These are phyloP conservation scores for Zarea fungicola DNA, from an alignment of 2,329 filamentous ascomycete genomes.

Conservation along the genomic window DNA sequence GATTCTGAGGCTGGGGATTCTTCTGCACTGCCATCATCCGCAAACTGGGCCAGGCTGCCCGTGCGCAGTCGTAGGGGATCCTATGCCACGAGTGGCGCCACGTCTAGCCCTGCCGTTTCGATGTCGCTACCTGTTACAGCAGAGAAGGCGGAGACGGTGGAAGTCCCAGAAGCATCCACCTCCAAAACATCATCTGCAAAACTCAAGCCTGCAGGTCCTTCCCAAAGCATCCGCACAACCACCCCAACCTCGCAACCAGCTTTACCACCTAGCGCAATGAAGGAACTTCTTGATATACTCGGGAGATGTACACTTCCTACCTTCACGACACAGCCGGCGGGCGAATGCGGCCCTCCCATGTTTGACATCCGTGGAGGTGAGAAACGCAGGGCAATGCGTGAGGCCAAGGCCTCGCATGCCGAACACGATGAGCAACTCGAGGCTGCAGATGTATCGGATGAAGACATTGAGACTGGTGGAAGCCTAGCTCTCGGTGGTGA, in stretches of 20 bases:
- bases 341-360: slow-evolving; percentile 55
- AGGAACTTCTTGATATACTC: slow-evolving; percentile 33
- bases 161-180: slow-evolving; percentile 2
- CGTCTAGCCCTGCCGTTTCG: slow-evolving; percentile 75
- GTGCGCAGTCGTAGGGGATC: slow-evolving; percentile 67
- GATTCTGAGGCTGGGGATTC: slow-evolving; percentile 68
- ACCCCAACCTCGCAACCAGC: not conserved
- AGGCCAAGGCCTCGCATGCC: slow-evolving; percentile 58
- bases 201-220: slow-evolving; percentile 9
- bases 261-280: slow-evolving; percentile 21
- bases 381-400: slow-evolving; percentile 71
- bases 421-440: slow-evolving; percentile 46
- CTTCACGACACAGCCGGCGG: slow-evolving; percentile 14
- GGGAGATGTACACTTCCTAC: slow-evolving; percentile 29
- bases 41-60: slow-evolving; percentile 80
- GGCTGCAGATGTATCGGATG: slow-evolving; percentile 53
- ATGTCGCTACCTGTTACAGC: slow-evolving; percentile 49
- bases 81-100: slow-evolving; percentile 72
- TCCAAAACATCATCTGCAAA: slow-evolving; percentile 5
- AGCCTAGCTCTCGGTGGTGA: slow-evolving; percentile 90
- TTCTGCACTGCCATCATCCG: slow-evolving; percentile 87
- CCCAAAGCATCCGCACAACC: not conserved
- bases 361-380: slow-evolving; percentile 80
- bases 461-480: slow-evolving; percentile 71
- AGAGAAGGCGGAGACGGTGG: slow-evolving; percentile 42